Percentiles rank a stretch among this genome's conserved stretches.
Evolutionary conservation across 2,329 filamentous ascomycete species (phyloP).

Genomic region (Penicillium sp.): DNA sequence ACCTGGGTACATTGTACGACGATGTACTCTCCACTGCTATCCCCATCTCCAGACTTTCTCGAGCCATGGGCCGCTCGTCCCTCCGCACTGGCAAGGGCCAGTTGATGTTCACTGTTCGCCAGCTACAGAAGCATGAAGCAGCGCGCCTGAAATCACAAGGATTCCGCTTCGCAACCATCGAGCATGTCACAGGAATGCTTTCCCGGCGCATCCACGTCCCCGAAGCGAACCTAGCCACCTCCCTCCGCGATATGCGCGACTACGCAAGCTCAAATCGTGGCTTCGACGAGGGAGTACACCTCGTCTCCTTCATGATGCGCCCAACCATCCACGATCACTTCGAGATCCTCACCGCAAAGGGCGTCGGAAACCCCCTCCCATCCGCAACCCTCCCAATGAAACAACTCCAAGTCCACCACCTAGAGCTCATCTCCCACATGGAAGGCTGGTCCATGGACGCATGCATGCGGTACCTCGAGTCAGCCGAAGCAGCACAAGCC

Average conservation of each 20-base stretch:
- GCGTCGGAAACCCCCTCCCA: conserved; percentile 60
- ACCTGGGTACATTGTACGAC: conserved; percentile 70
- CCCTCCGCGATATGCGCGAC: conserved; percentile 63
- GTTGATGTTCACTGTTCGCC: conserved; percentile 74
- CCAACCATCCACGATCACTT: conserved; percentile 57
- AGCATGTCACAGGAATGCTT: conserved; percentile 67
- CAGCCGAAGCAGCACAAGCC: conserved; percentile 20
- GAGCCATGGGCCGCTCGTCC: conserved; percentile 28
- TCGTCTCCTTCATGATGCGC: conserved; percentile 45
- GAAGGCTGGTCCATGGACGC: conserved; percentile 40
- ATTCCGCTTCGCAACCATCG: conserved; percentile 71
- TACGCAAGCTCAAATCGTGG: conserved; percentile 44
- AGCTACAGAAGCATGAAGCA: conserved; percentile 58
- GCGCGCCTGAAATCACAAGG: conserved; percentile 67
- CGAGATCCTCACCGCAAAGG: conserved; percentile 60
- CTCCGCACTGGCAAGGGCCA: conserved; percentile 63
- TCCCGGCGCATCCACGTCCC: conserved; percentile 73
- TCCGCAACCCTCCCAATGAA: conserved; percentile 55
- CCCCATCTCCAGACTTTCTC: conserved; percentile 29
- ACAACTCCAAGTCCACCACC: conserved; percentile 55
- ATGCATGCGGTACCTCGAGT: conserved; percentile 37
- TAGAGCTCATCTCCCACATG: conserved; percentile 50
- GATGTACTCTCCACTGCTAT: conserved; percentile 68
- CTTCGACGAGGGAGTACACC: conserved; percentile 40
- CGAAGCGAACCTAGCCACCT: conserved; percentile 57